Evolutionary conservation across 345 rosid genomes (phyloP), one percentile per base, ranked within the genome.

Genomic region (Salix koriyanagi): DNA sequence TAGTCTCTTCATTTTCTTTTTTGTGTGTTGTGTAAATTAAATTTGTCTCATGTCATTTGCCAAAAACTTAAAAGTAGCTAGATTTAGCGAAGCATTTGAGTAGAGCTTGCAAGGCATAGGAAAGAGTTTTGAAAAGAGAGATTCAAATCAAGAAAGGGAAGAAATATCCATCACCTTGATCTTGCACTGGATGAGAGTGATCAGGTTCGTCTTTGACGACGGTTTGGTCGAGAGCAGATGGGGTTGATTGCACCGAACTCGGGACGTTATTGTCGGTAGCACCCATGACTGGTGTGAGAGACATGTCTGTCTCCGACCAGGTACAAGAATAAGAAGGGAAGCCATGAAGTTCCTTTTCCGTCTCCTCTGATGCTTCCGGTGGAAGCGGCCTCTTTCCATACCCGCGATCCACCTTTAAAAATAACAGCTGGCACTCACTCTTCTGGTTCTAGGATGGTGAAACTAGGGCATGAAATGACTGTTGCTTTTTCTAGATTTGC

Each of bases 371-470:
- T 84, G 95, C 73, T 77, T 83, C 86, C 83, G 84, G 74, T 77
- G 90, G 93, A 86, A 87, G 89, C 66, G 90, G 86, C 82, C 92
- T 84, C 83, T 90, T 91, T 84, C 96, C 97, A 90, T 91, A 90
- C 87, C 83, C 67, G 66, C 82, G 83, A 83, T 86, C 89, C 89
- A 86, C 87, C 69, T 82, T 84, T 81, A 12, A 62, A 21, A 21
- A 26, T 9, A 36, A 60, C n/a, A 54, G 25, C 14, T 69, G 15
- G 11, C 52, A 16, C 48, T 10, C n/a, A 41, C n/a, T 18, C 44
- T 36, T 30, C 10, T 13, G 64, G 34, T n/a, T 58, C 10, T 58
- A 25, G 28, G 25, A 58, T n/a, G 64, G 25, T 9, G 64, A 23
- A 12, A n/a, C 64, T 58, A 58, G 64, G 64, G 64, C 64, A 58